Evolutionary conservation across 2,329 filamentous ascomycete genomes (phyloP).

Genomic region (Talaromyces funiculosus): DNA sequence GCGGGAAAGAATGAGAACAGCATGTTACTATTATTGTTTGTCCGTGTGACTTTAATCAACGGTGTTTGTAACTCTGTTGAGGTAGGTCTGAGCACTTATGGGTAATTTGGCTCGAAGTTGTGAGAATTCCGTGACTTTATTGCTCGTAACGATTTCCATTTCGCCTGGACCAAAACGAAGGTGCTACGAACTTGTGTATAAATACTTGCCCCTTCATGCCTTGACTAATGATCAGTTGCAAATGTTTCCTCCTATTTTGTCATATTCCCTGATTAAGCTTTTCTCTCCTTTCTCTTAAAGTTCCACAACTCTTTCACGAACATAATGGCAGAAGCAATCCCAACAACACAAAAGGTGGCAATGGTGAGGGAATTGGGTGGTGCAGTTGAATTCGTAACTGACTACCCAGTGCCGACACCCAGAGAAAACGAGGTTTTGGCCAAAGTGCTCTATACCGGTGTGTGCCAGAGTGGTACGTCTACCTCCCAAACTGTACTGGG

Average conservation of each 20-base stretch:
- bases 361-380: conserved; percentile 38
- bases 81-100: background rate
- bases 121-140: background rate
- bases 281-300: background rate
- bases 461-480: conserved; percentile 40
- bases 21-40: background rate
- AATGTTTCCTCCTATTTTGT: background rate
- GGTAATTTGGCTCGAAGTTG: background rate
- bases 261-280: background rate
- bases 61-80: background rate
- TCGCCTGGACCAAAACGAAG: background rate
- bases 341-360: conserved; percentile 34
- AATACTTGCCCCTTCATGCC: background rate
- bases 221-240: background rate
- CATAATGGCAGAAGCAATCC: conserved; percentile 14
- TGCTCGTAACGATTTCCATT: background rate
- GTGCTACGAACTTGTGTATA: background rate
- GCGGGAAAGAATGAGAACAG: too few relatives aligned
- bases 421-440: conserved; percentile 40
- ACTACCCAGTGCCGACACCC: conserved; percentile 39
- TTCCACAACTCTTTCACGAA: background rate
- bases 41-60: background rate
- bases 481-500: background rate
- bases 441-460: conserved; percentile 42
- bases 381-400: conserved; percentile 35